Evolutionary conservation across 1,284 basidiomycete species (phyloP).

Genomic region (Peniophora sp.): DNA sequence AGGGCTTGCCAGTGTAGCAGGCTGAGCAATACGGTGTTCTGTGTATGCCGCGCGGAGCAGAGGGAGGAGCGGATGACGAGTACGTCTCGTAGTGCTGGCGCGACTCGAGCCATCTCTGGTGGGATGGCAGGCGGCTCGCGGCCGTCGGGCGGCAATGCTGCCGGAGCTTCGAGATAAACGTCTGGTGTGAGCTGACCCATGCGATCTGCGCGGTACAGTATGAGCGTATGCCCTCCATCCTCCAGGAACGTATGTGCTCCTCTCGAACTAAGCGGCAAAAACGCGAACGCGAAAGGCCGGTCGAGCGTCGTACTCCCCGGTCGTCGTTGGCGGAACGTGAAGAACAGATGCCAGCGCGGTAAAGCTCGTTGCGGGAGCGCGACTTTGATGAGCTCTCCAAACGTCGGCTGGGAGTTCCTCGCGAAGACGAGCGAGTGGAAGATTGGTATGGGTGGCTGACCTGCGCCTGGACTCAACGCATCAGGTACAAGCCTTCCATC

Average conservation of each 20-base stretch:
- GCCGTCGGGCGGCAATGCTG: conserved; percentile 47
- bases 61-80: conserved; percentile 83
- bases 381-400: conserved; percentile 90
- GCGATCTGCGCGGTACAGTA: conserved; percentile 78
- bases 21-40: conserved; percentile 81
- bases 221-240: conserved; percentile 83
- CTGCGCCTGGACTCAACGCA: conserved; percentile 78
- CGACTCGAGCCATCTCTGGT: conserved; percentile 55
- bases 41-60: conserved; percentile 90
- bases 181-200: conserved; percentile 53
- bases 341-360: conserved; percentile 86
- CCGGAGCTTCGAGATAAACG: conserved; percentile 64
- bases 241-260: conserved; percentile 77
- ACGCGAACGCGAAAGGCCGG: conserved; percentile 87
- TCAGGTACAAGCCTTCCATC: conserved; percentile 70
- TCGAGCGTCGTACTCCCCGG: conserved; percentile 33
- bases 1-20: conserved; percentile 82
- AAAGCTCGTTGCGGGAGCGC: conserved; percentile 64
- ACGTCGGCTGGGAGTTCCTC: conserved; percentile 81
- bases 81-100: conserved; percentile 70
- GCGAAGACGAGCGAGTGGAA: conserved; percentile 90
- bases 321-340: conserved; percentile 84
- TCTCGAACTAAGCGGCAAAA: conserved; percentile 80
- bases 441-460: conserved; percentile 72
- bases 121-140: conserved; percentile 52